Conservation (phyloP, 129 eudicot genomes). For the Deinandra increscens region DNA sequence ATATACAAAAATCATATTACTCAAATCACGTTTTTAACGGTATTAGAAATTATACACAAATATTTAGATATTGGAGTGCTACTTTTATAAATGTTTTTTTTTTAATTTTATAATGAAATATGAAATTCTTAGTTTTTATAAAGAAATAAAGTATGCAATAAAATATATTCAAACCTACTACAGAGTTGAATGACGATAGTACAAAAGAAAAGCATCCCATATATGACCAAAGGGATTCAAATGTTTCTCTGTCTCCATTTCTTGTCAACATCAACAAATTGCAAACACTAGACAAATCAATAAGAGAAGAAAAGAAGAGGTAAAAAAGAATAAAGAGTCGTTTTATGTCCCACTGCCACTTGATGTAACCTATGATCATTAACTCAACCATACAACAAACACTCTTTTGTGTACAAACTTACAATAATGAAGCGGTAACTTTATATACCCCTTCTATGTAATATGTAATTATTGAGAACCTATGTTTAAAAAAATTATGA, state of each 20-base stretch:
- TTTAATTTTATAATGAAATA: neutral
- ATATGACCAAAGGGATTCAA: conserved; percentile 26
- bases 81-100: neutral
- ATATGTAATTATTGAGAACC: too few species aligned
- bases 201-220: conserved; percentile 24
- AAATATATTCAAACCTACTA: neutral
- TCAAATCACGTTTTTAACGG: neutral
- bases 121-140: neutral
- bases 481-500: too few species aligned
- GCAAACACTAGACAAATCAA: conserved; percentile 28
- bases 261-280: conserved; percentile 35
- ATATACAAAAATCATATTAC: too few species aligned
- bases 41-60: neutral
- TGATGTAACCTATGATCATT: conserved; percentile 31
- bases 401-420: neutral
- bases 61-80: too few species aligned
- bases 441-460: too few species aligned
- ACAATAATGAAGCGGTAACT: neutral
- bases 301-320: conserved; percentile 11
- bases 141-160: neutral
- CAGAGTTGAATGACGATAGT: conserved; percentile 13
- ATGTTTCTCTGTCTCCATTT: conserved; percentile 37
- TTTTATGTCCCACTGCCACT: conserved; percentile 34
- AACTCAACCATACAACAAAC: conserved; percentile 24
- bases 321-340: conserved; percentile 33